Conservation (phyloP, 176 grass and related monocot genomes). For the Carex littledalei region DNA sequence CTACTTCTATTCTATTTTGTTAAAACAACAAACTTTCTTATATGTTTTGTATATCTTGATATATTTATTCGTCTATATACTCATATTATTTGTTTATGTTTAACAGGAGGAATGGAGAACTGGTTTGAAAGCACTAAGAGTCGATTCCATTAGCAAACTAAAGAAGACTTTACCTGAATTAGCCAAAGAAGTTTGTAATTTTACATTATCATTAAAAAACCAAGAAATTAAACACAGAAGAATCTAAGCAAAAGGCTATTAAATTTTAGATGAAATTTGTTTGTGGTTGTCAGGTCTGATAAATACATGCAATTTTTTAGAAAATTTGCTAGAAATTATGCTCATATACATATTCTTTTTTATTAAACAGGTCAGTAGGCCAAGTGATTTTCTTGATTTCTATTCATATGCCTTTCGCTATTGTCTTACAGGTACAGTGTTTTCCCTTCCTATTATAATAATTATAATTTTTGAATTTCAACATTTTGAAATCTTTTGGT, state of each 20-base stretch:
- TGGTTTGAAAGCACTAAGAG: slow-evolving; percentile 84
- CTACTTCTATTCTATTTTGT: not conserved
- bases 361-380: slow-evolving; percentile 68
- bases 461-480: not conserved
- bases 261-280: no score
- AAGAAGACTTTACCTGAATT: slow-evolving; percentile 94
- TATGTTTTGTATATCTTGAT: not conserved
- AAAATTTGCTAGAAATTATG: not conserved
- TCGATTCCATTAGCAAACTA: slow-evolving; percentile 79
- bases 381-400: slow-evolving; percentile 86
- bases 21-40: not conserved
- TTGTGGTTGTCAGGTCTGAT: not conserved
- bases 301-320: not conserved
- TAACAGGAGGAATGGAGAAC: slow-evolving; percentile 90
- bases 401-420: slow-evolving; percentile 88
- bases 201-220: slow-evolving; percentile 32
- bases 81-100: not conserved
- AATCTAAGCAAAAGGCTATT: not conserved
- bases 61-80: slow-evolving; percentile 5
- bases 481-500: slow-evolving; percentile 22
- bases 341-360: slow-evolving; percentile 1
- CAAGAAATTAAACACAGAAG: not conserved
- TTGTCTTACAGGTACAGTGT: slow-evolving; percentile 83
- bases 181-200: slow-evolving; percentile 71
- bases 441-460: slow-evolving; percentile 2